Evolutionary conservation across 345 rosid species (phyloP).

Genomic region (Odontarrhena argentea): DNA sequence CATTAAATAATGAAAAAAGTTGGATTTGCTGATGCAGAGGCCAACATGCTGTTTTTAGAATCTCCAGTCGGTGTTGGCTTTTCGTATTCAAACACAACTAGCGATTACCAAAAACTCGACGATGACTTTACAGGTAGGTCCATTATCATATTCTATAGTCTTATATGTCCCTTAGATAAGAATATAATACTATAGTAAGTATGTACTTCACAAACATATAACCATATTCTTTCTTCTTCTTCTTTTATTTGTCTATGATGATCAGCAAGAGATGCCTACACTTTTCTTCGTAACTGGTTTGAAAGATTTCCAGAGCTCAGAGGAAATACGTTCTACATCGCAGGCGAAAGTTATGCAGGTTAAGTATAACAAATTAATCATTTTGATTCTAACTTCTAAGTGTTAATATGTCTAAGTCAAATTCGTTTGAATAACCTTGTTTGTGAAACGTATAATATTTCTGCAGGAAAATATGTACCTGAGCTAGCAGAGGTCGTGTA

Average conservation of each 20-base stretch:
- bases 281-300: conserved; percentile 78
- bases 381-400: not conserved
- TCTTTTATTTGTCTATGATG: conserved; percentile 6
- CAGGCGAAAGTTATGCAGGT: conserved; percentile 99
- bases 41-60: conserved; percentile 94
- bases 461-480: conserved; percentile 82
- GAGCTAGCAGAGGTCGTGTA: conserved; percentile 61
- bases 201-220: conserved; percentile 15
- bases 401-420: not conserved
- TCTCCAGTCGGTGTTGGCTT: conserved; percentile 98
- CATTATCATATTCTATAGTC: not conserved
- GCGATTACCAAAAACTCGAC: conserved; percentile 61
- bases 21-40: conserved; percentile 59
- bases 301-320: conserved; percentile 68
- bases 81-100: conserved; percentile 78
- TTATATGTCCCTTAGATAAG: conserved; percentile 1
- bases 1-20: conserved; percentile 55
- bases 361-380: conserved; percentile 29
- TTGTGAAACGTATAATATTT: not conserved
- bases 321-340: conserved; percentile 62
- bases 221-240: conserved; percentile 22
- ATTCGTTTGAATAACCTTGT: not conserved
- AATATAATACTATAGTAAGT: conserved; percentile 15
- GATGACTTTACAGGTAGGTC: conserved; percentile 72
- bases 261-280: conserved; percentile 77